phyloP scores from a whole-genome alignment of 192 early-diverging fungal genomes.

The Podila clonocystis region DNA sequence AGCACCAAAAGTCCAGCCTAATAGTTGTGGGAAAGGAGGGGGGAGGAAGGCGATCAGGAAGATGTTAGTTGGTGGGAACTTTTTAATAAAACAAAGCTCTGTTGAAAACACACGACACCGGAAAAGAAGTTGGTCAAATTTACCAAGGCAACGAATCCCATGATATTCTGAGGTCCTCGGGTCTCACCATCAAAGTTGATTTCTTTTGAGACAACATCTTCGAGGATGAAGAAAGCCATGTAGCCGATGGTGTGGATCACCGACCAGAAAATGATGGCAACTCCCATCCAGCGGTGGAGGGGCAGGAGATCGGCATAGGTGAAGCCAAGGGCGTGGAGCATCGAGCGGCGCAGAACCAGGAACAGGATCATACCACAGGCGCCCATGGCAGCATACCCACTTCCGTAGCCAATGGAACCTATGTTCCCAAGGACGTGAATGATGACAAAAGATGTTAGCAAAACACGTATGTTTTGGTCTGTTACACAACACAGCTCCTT shows the following conservation, averaged over 20 bases:
- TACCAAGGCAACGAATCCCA: neutral
- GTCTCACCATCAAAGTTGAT: constrained; percentile 7
- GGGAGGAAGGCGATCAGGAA: neutral
- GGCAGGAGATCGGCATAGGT: constrained; percentile 19
- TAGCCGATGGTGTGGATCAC: neutral
- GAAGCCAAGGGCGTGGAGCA: constrained; percentile 17
- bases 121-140: no score
- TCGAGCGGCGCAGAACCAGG: constrained; percentile 13
- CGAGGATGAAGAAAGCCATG: neutral
- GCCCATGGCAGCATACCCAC: constrained; percentile 12
- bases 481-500: no score
- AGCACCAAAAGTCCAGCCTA: neutral
- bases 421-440: neutral
- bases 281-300: constrained; percentile 11
- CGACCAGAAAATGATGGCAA: constrained; percentile 8
- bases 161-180: constrained; percentile 1
- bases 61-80: neutral
- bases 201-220: neutral
- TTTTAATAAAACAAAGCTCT: no score
- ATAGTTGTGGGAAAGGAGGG: neutral
- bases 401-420: constrained; percentile 3
- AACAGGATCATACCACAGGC: constrained; percentile 9
- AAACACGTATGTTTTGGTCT: no score
- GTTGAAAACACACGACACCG: no score
- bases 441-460: neutral